Conservation (phyloP, 208 protist genomes). For the Blastocrithidia nonstop region DNA sequence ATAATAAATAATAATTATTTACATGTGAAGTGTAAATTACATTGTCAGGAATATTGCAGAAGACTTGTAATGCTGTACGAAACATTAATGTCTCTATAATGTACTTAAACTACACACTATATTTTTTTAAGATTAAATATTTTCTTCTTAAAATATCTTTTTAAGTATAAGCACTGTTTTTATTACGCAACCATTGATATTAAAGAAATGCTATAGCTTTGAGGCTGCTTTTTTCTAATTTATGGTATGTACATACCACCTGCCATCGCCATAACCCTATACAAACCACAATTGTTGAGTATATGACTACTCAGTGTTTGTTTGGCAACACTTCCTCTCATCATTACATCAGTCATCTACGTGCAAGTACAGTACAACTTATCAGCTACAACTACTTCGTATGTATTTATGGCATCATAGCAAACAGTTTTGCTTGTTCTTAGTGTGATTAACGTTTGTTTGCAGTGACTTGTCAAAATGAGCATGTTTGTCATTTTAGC, state of each 20-base stretch:
- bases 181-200: neutral
- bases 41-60: no score
- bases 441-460: neutral
- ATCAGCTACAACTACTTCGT: neutral
- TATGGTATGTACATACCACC: constrained; percentile 7
- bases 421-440: constrained; percentile 1
- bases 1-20: no score
- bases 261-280: constrained; percentile 1
- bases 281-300: constrained; percentile 9
- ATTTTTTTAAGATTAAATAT: neutral
- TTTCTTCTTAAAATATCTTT: neutral
- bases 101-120: neutral
- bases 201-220: no score
- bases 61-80: neutral
- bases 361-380: neutral
- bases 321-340: constrained; percentile 4
- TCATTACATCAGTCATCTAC: constrained; percentile 4
- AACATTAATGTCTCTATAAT: neutral
- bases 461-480: no score
- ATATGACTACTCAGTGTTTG: constrained; percentile 5
- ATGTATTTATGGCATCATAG: neutral
- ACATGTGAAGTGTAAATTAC: no score
- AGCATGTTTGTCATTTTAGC: no score
- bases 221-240: constrained; percentile 6
- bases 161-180: neutral